phyloP scores from a whole-genome alignment of 768 basidiomycete species.

The Trametes maxima region DNA sequence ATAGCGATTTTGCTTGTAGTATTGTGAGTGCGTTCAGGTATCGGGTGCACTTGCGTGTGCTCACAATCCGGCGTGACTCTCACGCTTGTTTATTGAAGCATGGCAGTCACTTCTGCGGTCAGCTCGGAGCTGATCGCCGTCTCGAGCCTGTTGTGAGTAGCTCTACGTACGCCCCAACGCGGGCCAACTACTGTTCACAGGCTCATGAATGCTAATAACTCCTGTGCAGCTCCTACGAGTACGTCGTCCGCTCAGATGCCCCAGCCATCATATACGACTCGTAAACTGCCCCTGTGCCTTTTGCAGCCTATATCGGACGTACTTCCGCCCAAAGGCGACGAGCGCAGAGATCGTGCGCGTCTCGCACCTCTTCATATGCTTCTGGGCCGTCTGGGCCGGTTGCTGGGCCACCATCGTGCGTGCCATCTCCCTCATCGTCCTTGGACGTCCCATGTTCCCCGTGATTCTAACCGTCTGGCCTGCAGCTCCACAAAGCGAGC shows the following conservation, averaged over 20 bases:
- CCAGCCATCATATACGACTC: too few species aligned
- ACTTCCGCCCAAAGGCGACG: conserved; percentile 35
- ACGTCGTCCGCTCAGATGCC: conserved; percentile 16
- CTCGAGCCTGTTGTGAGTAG: conserved; percentile 39
- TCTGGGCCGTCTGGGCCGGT: conserved; percentile 43
- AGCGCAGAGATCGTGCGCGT: conserved; percentile 38
- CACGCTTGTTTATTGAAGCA: too few species aligned
- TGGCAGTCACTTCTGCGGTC: conserved; percentile 41
- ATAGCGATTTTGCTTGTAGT: conserved; percentile 39
- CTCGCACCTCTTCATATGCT: conserved; percentile 37
- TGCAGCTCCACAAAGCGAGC: conserved; percentile 45
- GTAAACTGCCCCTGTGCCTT: not conserved
- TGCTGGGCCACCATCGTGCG: conserved; percentile 39
- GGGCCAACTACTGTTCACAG: too few species aligned
- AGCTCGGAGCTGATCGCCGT: conserved; percentile 41
- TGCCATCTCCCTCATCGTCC: not conserved
- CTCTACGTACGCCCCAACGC: not conserved
- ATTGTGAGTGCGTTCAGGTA: conserved; percentile 24
- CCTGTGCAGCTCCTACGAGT: conserved; percentile 48
- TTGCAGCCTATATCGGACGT: conserved; percentile 36
- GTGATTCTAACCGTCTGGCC: not conserved
- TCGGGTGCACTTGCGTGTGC: conserved; percentile 17
- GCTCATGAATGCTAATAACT: too few species aligned
- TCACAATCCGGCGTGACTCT: too few species aligned
- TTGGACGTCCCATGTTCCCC: not conserved